A percentile compares a stretch with the other conserved stretches of the same genome.
Evolutionary conservation across 176 grass and related monocot genomes (phyloP).

Genomic region (Olyra latifolia): DNA sequence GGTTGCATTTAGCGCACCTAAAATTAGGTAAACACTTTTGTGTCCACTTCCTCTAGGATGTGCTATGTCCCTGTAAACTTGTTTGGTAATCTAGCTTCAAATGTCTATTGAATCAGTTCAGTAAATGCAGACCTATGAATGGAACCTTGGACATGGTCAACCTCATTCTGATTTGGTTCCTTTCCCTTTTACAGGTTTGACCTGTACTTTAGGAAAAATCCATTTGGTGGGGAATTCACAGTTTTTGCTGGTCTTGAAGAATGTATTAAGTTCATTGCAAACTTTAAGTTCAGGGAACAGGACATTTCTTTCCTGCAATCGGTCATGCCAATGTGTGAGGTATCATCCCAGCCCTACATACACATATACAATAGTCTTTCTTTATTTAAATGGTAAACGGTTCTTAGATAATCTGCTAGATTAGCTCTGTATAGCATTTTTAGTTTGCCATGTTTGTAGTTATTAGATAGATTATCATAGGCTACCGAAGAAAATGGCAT

Average conservation of each 20-base stretch:
- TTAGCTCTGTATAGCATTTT: background rate
- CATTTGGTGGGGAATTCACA: constrained; percentile 95
- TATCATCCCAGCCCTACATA: constrained; percentile 33
- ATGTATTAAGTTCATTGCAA: constrained; percentile 93
- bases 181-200: constrained; percentile 78
- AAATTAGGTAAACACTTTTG: background rate
- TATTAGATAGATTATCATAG: background rate
- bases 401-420: constrained; percentile 3
- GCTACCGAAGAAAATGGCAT: background rate
- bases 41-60: constrained; percentile 12
- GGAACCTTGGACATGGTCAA: background rate
- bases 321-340: constrained; percentile 86
- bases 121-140: constrained; percentile 15
- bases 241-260: constrained; percentile 98
- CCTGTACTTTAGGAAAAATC: constrained; percentile 96
- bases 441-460: background rate
- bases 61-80: background rate
- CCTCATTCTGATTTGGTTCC: constrained; percentile 25
- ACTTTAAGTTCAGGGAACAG: constrained; percentile 77
- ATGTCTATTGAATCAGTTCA: background rate
- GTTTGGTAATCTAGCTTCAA: background rate
- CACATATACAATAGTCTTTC: constrained; percentile 3
- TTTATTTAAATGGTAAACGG: constrained; percentile 1
- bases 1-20: background rate
- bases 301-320: constrained; percentile 85